Evolutionary conservation across 78 protist species (phyloP).

Genomic region (Cavenderia fasciculata): DNA sequence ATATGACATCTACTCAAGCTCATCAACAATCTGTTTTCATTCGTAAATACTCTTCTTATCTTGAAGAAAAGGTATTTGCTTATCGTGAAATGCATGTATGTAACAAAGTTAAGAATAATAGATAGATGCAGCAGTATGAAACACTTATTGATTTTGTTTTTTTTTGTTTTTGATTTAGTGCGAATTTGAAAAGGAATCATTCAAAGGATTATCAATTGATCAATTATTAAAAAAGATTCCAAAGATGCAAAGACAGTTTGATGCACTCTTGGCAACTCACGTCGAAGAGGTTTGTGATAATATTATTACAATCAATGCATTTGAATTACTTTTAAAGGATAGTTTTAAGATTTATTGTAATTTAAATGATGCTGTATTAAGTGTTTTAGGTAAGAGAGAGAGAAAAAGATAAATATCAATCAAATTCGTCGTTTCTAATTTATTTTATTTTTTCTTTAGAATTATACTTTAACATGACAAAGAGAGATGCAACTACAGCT

Average conservation of each 20-base stretch:
- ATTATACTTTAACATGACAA: slow-evolving; percentile 76
- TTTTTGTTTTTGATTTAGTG: too few species aligned
- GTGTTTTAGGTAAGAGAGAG: slow-evolving; percentile 57
- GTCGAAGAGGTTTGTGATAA: slow-evolving; percentile 79
- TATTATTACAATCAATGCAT: slow-evolving; percentile 78
- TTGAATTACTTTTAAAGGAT: slow-evolving; percentile 69
- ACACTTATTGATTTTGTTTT: too few species aligned
- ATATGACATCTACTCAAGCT: slow-evolving; percentile 80
- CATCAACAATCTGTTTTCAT: slow-evolving; percentile 81
- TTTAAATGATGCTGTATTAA: slow-evolving; percentile 80
- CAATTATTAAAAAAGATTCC: slow-evolving; percentile 60
- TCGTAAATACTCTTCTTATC: slow-evolving; percentile 65
- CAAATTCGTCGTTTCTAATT: neutral
- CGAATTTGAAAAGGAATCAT: slow-evolving; percentile 69
- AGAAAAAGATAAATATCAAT: neutral
- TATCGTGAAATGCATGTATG: slow-evolving; percentile 26
- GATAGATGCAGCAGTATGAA: too few species aligned
- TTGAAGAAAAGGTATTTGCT: slow-evolving; percentile 76
- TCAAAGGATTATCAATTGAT: slow-evolving; percentile 61
- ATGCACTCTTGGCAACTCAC: slow-evolving; percentile 64
- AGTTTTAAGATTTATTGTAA: slow-evolving; percentile 77
- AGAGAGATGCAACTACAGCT: slow-evolving; percentile 79
- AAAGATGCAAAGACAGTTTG: slow-evolving; percentile 79
- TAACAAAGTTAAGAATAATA: too few species aligned
- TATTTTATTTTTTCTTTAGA: neutral